Conservation (phyloP, 2,329 filamentous ascomycete species). For the Penicillium janthinellum region DNA sequence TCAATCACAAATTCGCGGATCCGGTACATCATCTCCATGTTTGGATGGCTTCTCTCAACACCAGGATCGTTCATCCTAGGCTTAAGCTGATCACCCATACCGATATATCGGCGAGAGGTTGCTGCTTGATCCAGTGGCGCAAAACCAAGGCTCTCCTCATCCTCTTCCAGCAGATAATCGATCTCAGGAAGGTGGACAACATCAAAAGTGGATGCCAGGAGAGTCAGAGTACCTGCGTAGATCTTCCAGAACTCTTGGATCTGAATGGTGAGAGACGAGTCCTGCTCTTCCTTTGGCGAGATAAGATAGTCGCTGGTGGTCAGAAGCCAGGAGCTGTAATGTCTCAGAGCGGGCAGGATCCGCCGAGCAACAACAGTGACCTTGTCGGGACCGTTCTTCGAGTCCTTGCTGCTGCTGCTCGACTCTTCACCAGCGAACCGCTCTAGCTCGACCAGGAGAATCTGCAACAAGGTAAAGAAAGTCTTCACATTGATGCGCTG, state of each 20-base stretch:
- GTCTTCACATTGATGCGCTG: conserved; percentile 77
- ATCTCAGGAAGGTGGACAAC: conserved; percentile 58
- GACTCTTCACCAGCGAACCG: conserved; percentile 55
- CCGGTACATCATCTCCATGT: conserved; percentile 68
- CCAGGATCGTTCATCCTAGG: conserved; percentile 54
- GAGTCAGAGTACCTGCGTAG: conserved; percentile 64
- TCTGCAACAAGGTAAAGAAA: conserved; percentile 70
- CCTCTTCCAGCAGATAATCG: conserved; percentile 68
- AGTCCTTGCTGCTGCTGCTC: conserved; percentile 44
- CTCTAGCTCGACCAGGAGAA: conserved; percentile 70
- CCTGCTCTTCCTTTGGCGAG: conserved; percentile 52
- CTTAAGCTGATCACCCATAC: conserved; percentile 50
- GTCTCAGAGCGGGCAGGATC: conserved; percentile 64
- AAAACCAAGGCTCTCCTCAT: conserved; percentile 67
- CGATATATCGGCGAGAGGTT: conserved; percentile 56
- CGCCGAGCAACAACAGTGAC: conserved; percentile 62
- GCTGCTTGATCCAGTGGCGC: conserved; percentile 58
- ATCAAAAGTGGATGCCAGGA: conserved; percentile 61
- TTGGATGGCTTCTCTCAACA: conserved; percentile 57
- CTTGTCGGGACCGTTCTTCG: conserved; percentile 47
- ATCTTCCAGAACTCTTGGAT: conserved; percentile 66
- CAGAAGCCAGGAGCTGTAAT: conserved; percentile 70
- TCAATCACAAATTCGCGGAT: conserved; percentile 65
- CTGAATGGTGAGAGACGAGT: conserved; percentile 58
- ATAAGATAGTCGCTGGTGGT: conserved; percentile 57